These are phyloP conservation scores for Candida stauntonica DNA, from an alignment of 805 yeast genomes.

Conservation along the genomic window DNA sequence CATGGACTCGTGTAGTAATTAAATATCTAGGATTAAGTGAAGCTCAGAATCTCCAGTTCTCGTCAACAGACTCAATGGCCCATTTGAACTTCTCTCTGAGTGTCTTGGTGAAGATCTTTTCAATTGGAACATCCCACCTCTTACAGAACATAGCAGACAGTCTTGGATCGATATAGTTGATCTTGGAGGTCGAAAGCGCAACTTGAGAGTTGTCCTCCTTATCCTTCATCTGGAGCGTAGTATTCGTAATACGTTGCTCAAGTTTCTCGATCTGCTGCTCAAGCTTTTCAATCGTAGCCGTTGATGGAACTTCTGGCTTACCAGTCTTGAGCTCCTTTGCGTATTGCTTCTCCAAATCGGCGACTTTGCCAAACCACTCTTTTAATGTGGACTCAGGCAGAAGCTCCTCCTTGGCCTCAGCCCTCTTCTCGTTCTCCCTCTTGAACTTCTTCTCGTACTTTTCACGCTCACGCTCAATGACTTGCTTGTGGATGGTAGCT, in stretches of 20 bases:
- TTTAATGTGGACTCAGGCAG: constrained; percentile 53
- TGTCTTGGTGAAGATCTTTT: constrained; percentile 86
- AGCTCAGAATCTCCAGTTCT: constrained; percentile 72
- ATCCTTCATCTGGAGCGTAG: constrained; percentile 75
- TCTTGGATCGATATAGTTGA: constrained; percentile 94
- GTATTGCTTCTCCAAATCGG: constrained; percentile 47
- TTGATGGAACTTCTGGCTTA: constrained; percentile 48
- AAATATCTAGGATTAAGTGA: background rate
- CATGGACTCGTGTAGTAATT: background rate
- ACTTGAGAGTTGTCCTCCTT: constrained; percentile 93
- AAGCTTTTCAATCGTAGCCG: constrained; percentile 57
- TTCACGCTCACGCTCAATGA: constrained; percentile 63
- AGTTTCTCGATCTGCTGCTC: constrained; percentile 65
- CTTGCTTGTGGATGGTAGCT: constrained; percentile 48
- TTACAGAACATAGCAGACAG: constrained; percentile 85
- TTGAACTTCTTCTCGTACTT: constrained; percentile 59
- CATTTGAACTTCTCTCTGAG: constrained; percentile 88
- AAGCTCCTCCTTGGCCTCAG: constrained; percentile 49
- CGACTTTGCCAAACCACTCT: constrained; percentile 52
- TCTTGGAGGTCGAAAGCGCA: constrained; percentile 87
- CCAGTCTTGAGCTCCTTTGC: constrained; percentile 55
- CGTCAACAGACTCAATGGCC: constrained; percentile 92
- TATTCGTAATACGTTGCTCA: constrained; percentile 65
- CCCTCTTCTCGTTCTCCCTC: constrained; percentile 73
- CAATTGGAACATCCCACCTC: constrained; percentile 83